Evolutionary conservation across 2,329 filamentous ascomycete genomes (phyloP), one percentile per base, ranked within the genome.

Genomic region (Xylariaceae sp.): DNA sequence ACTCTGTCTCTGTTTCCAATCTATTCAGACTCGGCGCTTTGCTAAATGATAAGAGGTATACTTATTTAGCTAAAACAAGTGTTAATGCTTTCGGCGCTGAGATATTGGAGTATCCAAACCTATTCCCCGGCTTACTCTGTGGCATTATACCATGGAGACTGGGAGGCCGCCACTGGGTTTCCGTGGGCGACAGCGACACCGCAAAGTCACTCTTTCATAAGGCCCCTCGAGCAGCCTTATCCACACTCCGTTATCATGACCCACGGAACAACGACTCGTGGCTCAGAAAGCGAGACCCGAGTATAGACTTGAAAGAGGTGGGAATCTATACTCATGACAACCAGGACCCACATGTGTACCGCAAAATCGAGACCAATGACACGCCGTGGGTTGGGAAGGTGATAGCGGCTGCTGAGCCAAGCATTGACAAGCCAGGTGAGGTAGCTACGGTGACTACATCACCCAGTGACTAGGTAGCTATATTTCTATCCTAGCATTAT

Each of bases 21-120:
- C 77, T 97, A n/a, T 89, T 94, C 73, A 86, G 91, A 0, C 82
- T 97, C 3, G 84, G 84, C 10, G 81, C 81, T 5, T 70, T 96
- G 1, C 77, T 96, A 0, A 82, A 84, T 40, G 85, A 91, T 59
- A 75, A 84, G 2, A 71, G 72, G 2, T 92, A 91, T 66, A 79
- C 79, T 0, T 75, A 77, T 45, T 78, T 86, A 44, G 92, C 91
- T 0, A 81, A 82, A 44, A 82, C 88, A 61, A 94, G 91, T 0
- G 84, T 92, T 57, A 84, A 85, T 55, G 91, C 92, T 0, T 99
- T 99, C 62, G 91, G 96, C 63, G 87, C 89, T 0, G 94, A 99
- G 74, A 86, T 96, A 62, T 79, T 95, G 67, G 92, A 97, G 70
- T 92, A 97, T 64, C 92, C 94, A 0, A 96, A 94, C 79, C 79